Evolutionary conservation across 1,284 basidiomycete genomes (phyloP).

Genomic region (Hymenochaete sp.): DNA sequence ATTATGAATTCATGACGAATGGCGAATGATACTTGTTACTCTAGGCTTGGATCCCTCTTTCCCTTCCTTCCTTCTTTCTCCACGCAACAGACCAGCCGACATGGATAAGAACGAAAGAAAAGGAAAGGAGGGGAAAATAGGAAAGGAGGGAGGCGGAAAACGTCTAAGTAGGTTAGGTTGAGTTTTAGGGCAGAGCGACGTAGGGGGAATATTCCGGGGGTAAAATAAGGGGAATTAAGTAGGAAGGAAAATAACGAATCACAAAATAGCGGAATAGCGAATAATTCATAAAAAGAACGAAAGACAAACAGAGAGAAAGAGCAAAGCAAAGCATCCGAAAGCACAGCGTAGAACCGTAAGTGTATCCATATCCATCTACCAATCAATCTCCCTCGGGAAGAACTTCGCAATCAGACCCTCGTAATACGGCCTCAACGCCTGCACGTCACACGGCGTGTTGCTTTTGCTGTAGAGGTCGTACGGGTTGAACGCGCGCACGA

Average conservation of each 20-base stretch:
- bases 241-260: neutral
- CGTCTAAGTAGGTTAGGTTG: neutral
- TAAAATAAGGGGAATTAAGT: neutral
- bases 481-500: constrained; percentile 75
- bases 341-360: neutral
- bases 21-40: too few relatives aligned
- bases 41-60: neutral
- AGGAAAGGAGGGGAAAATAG: neutral
- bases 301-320: neutral
- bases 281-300: neutral
- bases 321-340: neutral
- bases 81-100: neutral
- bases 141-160: neutral
- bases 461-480: constrained; percentile 90
- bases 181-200: too few relatives aligned
- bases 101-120: neutral
- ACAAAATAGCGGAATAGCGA: neutral
- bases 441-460: constrained; percentile 58
- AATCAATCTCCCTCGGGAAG: constrained; percentile 72
- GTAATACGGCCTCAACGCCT: constrained; percentile 74
- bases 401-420: constrained; percentile 73
- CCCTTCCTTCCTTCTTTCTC: neutral
- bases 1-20: neutral
- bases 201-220: too few relatives aligned
- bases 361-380: constrained; percentile 37